These are phyloP conservation scores for Apostasia ramifera DNA, from an alignment of 106 monocot species.

Conservation along the genomic window DNA sequence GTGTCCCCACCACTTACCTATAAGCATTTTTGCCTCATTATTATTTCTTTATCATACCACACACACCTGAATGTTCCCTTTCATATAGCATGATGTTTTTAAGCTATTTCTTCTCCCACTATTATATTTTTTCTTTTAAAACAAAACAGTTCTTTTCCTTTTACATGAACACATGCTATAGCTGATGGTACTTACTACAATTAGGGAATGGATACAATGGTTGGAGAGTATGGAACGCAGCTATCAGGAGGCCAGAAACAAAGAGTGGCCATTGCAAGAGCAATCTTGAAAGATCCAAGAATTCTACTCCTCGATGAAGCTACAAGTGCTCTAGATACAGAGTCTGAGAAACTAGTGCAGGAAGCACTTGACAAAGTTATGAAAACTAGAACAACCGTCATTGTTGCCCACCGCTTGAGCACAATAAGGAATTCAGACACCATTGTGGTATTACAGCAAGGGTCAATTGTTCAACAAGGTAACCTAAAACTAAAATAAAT, in stretches of 20 bases:
- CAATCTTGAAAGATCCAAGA: constrained; percentile 31
- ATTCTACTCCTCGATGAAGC: constrained; percentile 37
- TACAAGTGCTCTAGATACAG: constrained; percentile 23
- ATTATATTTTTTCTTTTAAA: too few species aligned
- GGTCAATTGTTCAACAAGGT: constrained; percentile 31
- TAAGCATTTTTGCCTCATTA: too few species aligned
- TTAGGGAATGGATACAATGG: constrained; percentile 32
- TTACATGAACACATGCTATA: not conserved
- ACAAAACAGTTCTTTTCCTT: too few species aligned
- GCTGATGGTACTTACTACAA: not conserved
- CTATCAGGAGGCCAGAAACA: constrained; percentile 29
- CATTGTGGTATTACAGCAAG: constrained; percentile 23
- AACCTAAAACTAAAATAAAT: not conserved
- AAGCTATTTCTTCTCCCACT: too few species aligned
- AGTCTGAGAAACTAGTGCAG: constrained; percentile 30
- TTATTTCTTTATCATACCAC: too few species aligned
- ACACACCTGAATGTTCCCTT: too few species aligned
- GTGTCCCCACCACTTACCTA: too few species aligned
- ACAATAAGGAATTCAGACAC: constrained; percentile 23
- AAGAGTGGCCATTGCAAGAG: constrained; percentile 33
- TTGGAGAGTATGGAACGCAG: constrained; percentile 24
- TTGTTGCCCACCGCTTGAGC: constrained; percentile 35
- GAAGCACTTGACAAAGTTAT: constrained; percentile 32
- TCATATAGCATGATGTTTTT: too few species aligned
- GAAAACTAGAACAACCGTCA: constrained; percentile 25